Evolutionary conservation across 345 rosid genomes (phyloP), one percentile per base, ranked within the genome.

Genomic region (Eutrema japonicum): DNA sequence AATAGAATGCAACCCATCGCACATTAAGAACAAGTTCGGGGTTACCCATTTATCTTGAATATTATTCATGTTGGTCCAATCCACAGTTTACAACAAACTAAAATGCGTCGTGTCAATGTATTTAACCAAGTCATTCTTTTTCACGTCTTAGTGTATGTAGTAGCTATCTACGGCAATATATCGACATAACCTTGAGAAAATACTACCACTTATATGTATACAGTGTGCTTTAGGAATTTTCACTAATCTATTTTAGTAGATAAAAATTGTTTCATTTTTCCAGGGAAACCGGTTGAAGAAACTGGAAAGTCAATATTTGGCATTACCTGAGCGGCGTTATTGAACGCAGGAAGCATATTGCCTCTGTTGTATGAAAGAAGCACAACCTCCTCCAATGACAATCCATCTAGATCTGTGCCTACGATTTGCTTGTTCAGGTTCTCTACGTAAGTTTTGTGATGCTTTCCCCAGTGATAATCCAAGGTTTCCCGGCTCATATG

Each of bases 391-490:
- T 85, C 95, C 50, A 91, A 66, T 1, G 90, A 74, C 89, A 81
- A 38, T 6, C 82, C 80, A 59, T 88, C 89, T 40, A 89, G 78
- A 41, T 87, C 93, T 29, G 96, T 89, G 50, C 89, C 96, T 1
- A 32, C 80, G 46, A 91, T 79, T 78, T 95, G 97, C 82, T 83
- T 86, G 85, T 91, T 95, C 58, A 95, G 79, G 77, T 89, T 89
- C 53, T 89, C 96, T 55, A 91, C 92, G 66, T 95, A 95, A 51
- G 87, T 78, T 65, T 88, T 83, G 77, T 89, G 97, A 83, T 95
- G 97, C 73, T 95, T 86, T 41, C 99, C 99, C 96, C 99, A 92
- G 26, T 95, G 99, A 80, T 81, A 95, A 70, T 88, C 86, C 45
- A 95, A 54, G 0, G 93, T 89, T 27, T 85, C 92, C 64, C 27